Percentiles rank a stretch among this genome's conserved stretches.
phyloP scores from a whole-genome alignment of 495 filamentous ascomycete species.

The Penicillium pulvis region DNA sequence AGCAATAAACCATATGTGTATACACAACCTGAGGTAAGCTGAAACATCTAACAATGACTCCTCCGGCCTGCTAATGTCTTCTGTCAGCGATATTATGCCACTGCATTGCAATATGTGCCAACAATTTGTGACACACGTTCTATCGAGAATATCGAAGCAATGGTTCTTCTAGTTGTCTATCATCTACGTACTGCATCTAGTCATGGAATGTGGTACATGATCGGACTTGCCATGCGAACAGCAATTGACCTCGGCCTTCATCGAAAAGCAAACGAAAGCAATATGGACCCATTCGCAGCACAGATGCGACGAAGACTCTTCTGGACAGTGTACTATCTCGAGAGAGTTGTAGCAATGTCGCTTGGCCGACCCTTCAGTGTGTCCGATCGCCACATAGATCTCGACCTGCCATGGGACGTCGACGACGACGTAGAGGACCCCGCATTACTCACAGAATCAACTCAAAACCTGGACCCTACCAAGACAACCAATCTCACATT shows the following conservation, averaged over 20 bases:
- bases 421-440: slow-evolving; percentile 52
- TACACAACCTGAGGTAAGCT: slow-evolving; percentile 44
- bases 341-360: slow-evolving; percentile 52
- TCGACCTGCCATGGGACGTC: slow-evolving; percentile 49
- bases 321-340: slow-evolving; percentile 57
- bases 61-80: background rate
- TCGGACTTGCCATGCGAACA: slow-evolving; percentile 57
- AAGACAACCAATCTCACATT: slow-evolving; percentile 49
- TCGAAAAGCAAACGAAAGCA: slow-evolving; percentile 49
- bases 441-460: slow-evolving; percentile 33
- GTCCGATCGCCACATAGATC: slow-evolving; percentile 55
- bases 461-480: slow-evolving; percentile 26
- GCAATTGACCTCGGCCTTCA: slow-evolving; percentile 57
- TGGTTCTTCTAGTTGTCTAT: slow-evolving; percentile 55
- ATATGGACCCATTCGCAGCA: slow-evolving; percentile 47
- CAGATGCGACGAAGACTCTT: slow-evolving; percentile 54
- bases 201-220: slow-evolving; percentile 60
- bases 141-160: slow-evolving; percentile 57
- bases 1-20: slow-evolving; percentile 44
- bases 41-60: background rate
- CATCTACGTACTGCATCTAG: slow-evolving; percentile 54
- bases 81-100: slow-evolving; percentile 47
- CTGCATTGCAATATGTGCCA: slow-evolving; percentile 52
- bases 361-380: slow-evolving; percentile 55
- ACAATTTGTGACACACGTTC: slow-evolving; percentile 53